Conservation (phyloP, 257 asterid genomes). For the Nicotiana tabacum region DNA sequence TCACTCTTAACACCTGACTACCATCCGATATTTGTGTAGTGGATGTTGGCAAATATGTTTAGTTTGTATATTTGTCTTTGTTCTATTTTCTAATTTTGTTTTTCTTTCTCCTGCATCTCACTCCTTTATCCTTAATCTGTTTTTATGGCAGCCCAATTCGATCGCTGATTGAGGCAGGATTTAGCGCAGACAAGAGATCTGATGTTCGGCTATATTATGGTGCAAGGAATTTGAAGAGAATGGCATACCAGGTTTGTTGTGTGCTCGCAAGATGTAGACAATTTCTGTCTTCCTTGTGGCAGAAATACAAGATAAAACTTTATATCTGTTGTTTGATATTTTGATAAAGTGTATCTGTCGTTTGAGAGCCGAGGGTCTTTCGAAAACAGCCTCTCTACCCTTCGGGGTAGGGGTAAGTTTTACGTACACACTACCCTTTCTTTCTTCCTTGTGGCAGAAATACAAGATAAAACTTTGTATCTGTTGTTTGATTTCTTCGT, state of each 20-base stretch:
- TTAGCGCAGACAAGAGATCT: constrained; percentile 63
- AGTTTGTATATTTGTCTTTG: background rate
- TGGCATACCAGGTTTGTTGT: constrained; percentile 73
- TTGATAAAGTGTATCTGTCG: background rate
- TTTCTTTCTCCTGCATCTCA: background rate
- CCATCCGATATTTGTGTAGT: background rate
- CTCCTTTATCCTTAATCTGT: background rate
- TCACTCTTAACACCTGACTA: background rate
- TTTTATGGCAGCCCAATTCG: constrained; percentile 67
- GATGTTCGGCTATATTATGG: constrained; percentile 92
- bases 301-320: background rate
- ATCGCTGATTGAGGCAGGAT: constrained; percentile 77
- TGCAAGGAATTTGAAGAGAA: constrained; percentile 74
- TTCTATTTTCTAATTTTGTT: background rate
- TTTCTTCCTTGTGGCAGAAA: too few species aligned
- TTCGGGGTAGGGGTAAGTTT: too few species aligned
- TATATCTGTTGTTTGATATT: background rate
- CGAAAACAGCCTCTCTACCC: too few species aligned
- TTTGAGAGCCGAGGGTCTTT: background rate
- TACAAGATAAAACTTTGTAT: too few species aligned
- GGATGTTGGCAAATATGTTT: background rate
- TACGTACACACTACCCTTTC: too few species aligned
- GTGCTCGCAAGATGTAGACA: constrained; percentile 14
- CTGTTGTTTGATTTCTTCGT: background rate
- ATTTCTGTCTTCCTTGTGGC: background rate